phyloP scores from a whole-genome alignment of 148 eudicot species.

The Selenicereus undatus region DNA sequence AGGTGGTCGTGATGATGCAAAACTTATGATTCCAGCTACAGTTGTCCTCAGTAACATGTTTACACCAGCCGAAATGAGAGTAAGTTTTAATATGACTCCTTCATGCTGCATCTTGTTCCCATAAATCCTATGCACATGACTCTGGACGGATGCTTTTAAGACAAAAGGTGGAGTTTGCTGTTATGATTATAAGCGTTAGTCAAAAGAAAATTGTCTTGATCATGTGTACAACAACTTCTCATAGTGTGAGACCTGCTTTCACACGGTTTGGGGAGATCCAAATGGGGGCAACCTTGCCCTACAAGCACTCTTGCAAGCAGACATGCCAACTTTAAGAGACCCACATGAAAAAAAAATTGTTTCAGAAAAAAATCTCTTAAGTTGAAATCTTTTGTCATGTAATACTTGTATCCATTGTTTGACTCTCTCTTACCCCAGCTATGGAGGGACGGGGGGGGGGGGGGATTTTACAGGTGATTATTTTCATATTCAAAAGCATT shows the following conservation, averaged over 20 bases:
- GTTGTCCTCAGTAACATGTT: slow-evolving; percentile 87
- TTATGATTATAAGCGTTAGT: neutral
- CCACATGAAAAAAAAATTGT: too few species aligned
- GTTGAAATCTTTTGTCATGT: too few species aligned
- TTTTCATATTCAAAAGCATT: too few species aligned
- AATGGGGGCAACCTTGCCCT: neutral
- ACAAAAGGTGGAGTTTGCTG: neutral
- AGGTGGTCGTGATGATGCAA: slow-evolving; percentile 96
- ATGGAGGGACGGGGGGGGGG: too few species aligned
- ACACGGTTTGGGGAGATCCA: too few species aligned
- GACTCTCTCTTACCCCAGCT: too few species aligned
- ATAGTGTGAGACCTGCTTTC: too few species aligned
- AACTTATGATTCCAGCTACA: slow-evolving; percentile 74
- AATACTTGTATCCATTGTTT: too few species aligned
- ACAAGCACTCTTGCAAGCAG: too few species aligned
- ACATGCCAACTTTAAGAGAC: too few species aligned
- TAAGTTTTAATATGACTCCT: slow-evolving; percentile 26
- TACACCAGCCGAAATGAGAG: slow-evolving; percentile 86
- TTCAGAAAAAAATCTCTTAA: too few species aligned
- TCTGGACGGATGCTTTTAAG: neutral
- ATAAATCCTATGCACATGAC: neutral
- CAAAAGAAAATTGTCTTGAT: neutral
- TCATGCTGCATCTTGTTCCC: neutral
- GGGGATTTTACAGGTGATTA: too few species aligned
- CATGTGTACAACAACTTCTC: neutral